Base-by-base conservation (phyloP, 192 early-diverging fungal genomes). In the Phycomyces nitens region DNA sequence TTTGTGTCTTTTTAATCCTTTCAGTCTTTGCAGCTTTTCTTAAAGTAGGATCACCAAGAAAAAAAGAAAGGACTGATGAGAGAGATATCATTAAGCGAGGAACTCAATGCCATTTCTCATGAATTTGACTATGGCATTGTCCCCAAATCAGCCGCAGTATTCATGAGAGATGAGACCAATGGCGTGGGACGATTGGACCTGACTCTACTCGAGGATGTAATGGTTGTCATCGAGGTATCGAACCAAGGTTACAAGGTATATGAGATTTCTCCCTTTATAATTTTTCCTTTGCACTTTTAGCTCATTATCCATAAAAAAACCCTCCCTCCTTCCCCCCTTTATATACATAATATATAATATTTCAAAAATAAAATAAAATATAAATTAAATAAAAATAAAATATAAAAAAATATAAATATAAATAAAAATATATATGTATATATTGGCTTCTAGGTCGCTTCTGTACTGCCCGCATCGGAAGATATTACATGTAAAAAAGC, bases 81-180 rank as follows among this genome's bases (percentile, higher is more conserved):
- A 59, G 26, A 40, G 2, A 18, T 3, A 34, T 62, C 61, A 41
- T 27, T 62, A 5, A 41, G 51, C 40, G 59, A 59, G 27, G 59
- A 61, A 47, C 18, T 68, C 16, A 50, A 61, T 16, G 53, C 66
- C 16, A 68, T 68, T 23, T 60, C 66, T 0, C 53, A 47, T 26
- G 66, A 68, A 23, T 68, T 53, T 39, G 66, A 68, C 34, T 68
- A 61, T 68, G 66, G 66, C 4, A 68, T 68, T 49, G 59, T 68
- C 18, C 66, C 66, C 0, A 59, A 59, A 21, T 68, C 66, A 50
- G 66, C 59, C 15, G 54, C 66, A 15, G 44, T 68, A 34, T 68
- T 62, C 54, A 58, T 62, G 20, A 68, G 49, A 47, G 66, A 68
- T 47, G 59, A 68, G 43, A 5, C 29, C 7, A 61, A 60, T 24